phyloP scores from a whole-genome alignment of 805 yeast species.

The Metschnikowia lachancei region DNA sequence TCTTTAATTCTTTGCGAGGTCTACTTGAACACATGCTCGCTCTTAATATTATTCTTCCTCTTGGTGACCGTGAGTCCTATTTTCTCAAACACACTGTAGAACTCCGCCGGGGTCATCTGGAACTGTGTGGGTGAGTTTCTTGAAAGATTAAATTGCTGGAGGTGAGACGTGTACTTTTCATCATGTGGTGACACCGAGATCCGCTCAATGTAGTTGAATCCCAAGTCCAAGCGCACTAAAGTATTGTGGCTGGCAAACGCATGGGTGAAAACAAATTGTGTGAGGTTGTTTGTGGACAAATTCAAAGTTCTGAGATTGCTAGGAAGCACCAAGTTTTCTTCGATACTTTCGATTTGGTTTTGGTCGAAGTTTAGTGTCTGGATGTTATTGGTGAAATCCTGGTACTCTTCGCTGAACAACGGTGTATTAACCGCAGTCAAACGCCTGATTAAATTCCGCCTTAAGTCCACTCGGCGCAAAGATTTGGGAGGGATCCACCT shows the following conservation, averaged over 20 bases:
- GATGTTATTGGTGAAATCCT: constrained; percentile 3
- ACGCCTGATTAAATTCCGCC: constrained; percentile 17
- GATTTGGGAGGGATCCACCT: constrained; percentile 22
- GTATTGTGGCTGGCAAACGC: constrained; percentile 12
- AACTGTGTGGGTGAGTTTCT: constrained; percentile 17
- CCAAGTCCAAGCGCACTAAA: constrained; percentile 17
- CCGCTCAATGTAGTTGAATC: constrained; percentile 10
- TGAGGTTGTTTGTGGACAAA: constrained; percentile 22
- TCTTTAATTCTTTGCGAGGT: too few species aligned
- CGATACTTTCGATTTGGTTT: constrained; percentile 18
- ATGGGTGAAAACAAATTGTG: constrained; percentile 15
- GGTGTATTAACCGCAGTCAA: constrained; percentile 17
- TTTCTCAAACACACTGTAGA: constrained; percentile 25
- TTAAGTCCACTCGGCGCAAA: constrained; percentile 12
- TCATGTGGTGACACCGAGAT: constrained; percentile 7
- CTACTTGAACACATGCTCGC: constrained; percentile 23
- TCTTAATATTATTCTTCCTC: constrained; percentile 28
- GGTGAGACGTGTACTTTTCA: constrained; percentile 6
- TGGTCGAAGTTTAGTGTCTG: constrained; percentile 17
- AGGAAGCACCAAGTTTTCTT: constrained; percentile 16
- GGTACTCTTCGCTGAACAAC: constrained; percentile 4
- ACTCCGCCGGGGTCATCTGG: constrained; percentile 19
- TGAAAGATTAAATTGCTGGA: constrained; percentile 22
- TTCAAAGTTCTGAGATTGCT: constrained; percentile 10
- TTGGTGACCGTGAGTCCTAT: constrained; percentile 22